These are phyloP conservation scores for Coffea humblotiana DNA, from an alignment of 305 asterid species.

Conservation along the genomic window DNA sequence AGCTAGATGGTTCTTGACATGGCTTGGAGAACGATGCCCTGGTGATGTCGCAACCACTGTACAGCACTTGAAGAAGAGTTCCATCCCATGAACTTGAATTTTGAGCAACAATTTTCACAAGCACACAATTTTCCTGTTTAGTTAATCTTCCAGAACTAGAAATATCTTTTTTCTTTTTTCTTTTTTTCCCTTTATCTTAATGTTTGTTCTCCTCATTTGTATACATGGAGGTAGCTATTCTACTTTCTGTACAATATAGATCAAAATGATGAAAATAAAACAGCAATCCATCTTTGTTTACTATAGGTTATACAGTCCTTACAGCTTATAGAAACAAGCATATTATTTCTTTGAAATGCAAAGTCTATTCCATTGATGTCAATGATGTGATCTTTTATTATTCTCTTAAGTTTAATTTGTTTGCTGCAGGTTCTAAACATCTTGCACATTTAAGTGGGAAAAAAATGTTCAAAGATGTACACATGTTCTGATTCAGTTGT, in stretches of 20 bases:
- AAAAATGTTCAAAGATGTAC: background rate
- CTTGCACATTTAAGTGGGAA: background rate
- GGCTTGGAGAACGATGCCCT: background rate
- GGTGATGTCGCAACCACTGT: background rate
- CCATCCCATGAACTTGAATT: background rate
- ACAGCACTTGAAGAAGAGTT: background rate
- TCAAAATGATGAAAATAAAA: background rate
- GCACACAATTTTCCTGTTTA: background rate
- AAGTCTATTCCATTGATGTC: background rate
- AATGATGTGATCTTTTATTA: background rate
- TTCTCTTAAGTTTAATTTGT: background rate
- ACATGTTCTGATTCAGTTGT: too few species aligned
- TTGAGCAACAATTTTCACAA: background rate
- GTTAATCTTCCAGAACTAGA: background rate
- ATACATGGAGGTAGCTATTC: background rate
- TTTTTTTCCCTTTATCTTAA: too few species aligned
- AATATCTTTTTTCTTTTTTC: background rate
- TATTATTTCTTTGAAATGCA: background rate
- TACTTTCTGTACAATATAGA: background rate
- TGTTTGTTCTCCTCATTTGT: background rate
- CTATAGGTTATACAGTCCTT: background rate
- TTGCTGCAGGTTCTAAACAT: background rate
- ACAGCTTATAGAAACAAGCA: background rate
- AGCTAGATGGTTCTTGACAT: background rate
- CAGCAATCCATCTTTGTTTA: background rate